Evolutionary conservation across 2,329 filamentous ascomycete species (phyloP), one percentile per base, ranked within the genome.

Genomic region (Diaporthe citri): DNA sequence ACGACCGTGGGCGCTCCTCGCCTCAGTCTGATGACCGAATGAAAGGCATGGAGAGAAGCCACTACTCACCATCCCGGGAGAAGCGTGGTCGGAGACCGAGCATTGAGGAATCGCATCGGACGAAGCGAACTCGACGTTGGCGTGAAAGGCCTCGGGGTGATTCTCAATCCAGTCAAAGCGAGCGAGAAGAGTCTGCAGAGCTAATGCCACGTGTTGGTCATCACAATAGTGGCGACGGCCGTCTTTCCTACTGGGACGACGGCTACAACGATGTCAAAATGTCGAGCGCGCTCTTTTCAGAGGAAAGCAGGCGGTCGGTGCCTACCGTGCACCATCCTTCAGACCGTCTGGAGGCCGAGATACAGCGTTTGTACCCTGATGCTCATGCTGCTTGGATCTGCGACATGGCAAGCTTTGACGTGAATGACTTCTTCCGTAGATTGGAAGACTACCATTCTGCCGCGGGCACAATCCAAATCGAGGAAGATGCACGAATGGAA

Each of bases 221-320:
- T 20, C 51, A 28, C 41, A 46, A 34, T 31, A 55, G 13, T 43
- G 60, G 70, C 8, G 56, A 67, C n/a, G 75, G 75, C 39, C 75
- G 73, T 17, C 55, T 77, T 9, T 75, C 75, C 41, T 75, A 73
- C 46, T 71, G 71, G 71, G 75, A 75, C 36, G 57, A 48, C 3
- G 36, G 15, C 12, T 56, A 71, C 41, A n/a, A 62, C 22, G 71
- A 64, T 56, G 6, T 34, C 20, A 46, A 64, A 25, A 55, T 46
- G 36, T 25, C 57, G 51, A 36, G 31, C 46, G 7, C 13, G 17
- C 5, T 17, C 8, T 41, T 48, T 36, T 25, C 20, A 10, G 17
- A 25, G 36, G 39, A 22, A 8, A 56, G 25, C 22, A 52, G 28
- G 31, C 67, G 15, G 4, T 6, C 31, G 41, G 13, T 31, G 56